Base-by-base conservation (phyloP, 192 early-diverging fungal genomes). In the Coemansia sp. region DNA sequence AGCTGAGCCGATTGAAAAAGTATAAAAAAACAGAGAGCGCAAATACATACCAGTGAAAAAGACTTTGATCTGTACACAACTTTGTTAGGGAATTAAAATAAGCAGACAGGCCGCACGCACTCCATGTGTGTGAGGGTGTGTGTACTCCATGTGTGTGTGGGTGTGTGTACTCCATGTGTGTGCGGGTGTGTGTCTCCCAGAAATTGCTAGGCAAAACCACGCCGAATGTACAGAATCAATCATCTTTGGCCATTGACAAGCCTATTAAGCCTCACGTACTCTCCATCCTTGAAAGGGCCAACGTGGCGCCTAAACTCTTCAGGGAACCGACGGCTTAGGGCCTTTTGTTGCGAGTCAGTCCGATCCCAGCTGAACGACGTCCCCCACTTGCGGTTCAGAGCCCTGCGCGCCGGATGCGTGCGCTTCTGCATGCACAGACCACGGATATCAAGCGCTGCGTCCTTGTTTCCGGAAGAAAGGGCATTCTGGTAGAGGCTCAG, bases 321-420 rank as follows among this genome's bases (percentile, higher is more conserved):
- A 26, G 78, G 78, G 64, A 81, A 76, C 16, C 78, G 70, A 24
- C 78, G 73, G 63, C 71, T 75, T 26, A 84, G 55, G 2, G 78
- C 60, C 44, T 73, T 70, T 39, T 73, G 69, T 64, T 84, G 75
- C 26, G 74, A 63, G 36, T 61, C 68, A 45, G 75, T 80, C 65
- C 79, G 63, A 16, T 84, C 83, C 83, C 83, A 84, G 65, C 72
- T 72, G 33, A 80, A 79, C 16, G 77, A 85, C 35, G 75, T 82
- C n/a, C 85, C 85, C 87, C 87, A 88, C 61, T 87, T 88, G 71
- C 78, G 83, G 16, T 78, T 76, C 62, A 88, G 66, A n/a, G 69
- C 67, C 8, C 77, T 48, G 33, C 72, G 77, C 1, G 68, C 69
- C 51, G 59, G 55, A 24, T 77, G 81, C 15, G 65, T 53, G 36